Conservation (phyloP, 2,329 filamentous ascomycete genomes). For the Coniella lustricola region DNA sequence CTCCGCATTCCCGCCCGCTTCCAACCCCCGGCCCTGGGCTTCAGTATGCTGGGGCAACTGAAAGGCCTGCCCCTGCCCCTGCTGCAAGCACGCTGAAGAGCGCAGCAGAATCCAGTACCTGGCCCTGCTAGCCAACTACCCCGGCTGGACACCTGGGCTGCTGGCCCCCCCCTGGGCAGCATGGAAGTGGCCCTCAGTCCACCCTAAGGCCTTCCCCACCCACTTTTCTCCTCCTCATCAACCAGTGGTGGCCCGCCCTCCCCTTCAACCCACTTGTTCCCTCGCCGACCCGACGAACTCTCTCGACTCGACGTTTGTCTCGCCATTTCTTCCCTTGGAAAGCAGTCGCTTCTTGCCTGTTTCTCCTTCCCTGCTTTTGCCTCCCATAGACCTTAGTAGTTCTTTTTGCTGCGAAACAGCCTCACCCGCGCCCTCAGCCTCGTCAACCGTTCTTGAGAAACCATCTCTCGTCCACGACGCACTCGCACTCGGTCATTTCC, state of each 20-base stretch:
- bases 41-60: not conserved
- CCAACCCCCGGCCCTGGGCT: slow-evolving; percentile 1
- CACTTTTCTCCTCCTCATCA: slow-evolving; percentile 13
- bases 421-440: not conserved
- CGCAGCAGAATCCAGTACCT: not conserved
- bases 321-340: not conserved
- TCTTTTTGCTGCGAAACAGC: not conserved
- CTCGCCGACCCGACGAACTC: slow-evolving; percentile 2
- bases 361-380: not conserved
- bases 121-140: not conserved
- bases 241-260: slow-evolving; percentile 10
- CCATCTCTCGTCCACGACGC: slow-evolving; percentile 4
- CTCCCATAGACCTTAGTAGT: not conserved
- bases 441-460: not conserved
- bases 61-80: slow-evolving; percentile 1
- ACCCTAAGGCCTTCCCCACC: slow-evolving; percentile 6
- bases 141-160: not conserved
- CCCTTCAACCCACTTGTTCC: not conserved
- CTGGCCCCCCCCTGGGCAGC: not conserved
- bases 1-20: not conserved
- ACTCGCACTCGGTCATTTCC: not conserved
- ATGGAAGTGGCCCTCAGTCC: slow-evolving; percentile 1
- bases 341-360: not conserved
- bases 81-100: too few species aligned
- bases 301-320: slow-evolving; percentile 5